phyloP scores from a whole-genome alignment of 495 filamentous ascomycete genomes.

The Penicillium silybi region DNA sequence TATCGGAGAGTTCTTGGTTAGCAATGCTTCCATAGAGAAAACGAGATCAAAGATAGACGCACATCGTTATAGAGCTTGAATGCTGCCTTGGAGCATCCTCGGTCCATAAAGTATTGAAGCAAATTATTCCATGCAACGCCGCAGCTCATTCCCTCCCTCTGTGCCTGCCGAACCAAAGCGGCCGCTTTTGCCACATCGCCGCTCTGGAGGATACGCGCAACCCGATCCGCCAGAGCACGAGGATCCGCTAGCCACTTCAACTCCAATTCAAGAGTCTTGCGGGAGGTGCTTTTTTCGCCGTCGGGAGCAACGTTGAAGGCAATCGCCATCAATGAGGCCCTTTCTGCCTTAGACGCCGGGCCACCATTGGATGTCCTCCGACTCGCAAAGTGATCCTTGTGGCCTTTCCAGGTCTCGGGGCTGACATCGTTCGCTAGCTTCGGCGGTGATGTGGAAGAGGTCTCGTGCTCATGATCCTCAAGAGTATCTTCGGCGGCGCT shows the following conservation, averaged over 20 bases:
- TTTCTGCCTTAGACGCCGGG: neutral
- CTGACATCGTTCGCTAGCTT: neutral
- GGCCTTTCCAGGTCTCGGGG: neutral
- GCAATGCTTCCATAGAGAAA: neutral
- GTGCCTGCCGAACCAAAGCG: slow-evolving; percentile 58
- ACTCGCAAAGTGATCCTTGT: neutral
- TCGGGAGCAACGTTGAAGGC: neutral
- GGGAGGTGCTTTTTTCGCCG: slow-evolving; percentile 5
- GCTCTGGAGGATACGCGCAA: slow-evolving; percentile 49
- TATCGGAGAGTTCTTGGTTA: slow-evolving; percentile 28
- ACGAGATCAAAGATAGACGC: slow-evolving; percentile 13
- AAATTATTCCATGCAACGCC: slow-evolving; percentile 84
- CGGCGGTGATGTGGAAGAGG: neutral
- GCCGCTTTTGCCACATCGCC: slow-evolving; percentile 60
- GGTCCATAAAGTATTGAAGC: slow-evolving; percentile 64
- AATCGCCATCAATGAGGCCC: slow-evolving; percentile 19
- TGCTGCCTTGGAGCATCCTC: slow-evolving; percentile 54
- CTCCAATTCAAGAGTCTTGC: slow-evolving; percentile 43
- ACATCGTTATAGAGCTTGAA: slow-evolving; percentile 84
- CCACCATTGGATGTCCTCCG: neutral
- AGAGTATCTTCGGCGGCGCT: neutral
- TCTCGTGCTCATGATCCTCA: neutral
- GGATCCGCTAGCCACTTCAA: slow-evolving; percentile 65
- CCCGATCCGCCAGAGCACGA: slow-evolving; percentile 57
- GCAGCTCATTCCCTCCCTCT: slow-evolving; percentile 54